These are phyloP conservation scores for Zymoseptoria crescenta DNA, from an alignment of 2,329 filamentous ascomycete genomes.

Conservation along the genomic window DNA sequence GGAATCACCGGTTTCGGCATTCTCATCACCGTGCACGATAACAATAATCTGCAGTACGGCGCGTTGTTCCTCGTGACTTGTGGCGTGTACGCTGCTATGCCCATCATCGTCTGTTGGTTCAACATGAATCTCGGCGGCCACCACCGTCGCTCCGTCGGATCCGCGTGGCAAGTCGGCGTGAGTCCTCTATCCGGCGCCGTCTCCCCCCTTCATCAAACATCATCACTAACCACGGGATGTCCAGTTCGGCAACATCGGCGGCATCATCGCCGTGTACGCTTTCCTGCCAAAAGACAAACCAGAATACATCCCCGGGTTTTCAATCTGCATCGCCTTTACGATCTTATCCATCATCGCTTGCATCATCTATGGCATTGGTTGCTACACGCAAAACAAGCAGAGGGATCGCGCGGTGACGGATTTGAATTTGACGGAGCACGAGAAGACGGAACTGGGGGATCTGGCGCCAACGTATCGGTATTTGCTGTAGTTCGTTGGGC, in stretches of 20 bases:
- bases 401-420: slow-evolving; percentile 44
- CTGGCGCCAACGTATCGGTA: slow-evolving; percentile 54
- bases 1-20: slow-evolving; percentile 69
- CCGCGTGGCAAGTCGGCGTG: slow-evolving; percentile 42
- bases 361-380: slow-evolving; percentile 51
- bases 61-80: slow-evolving; percentile 75
- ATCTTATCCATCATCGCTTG: slow-evolving; percentile 58
- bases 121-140: slow-evolving; percentile 49
- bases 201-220: background rate
- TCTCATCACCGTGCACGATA: slow-evolving; percentile 62
- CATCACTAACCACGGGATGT: background rate
- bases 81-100: slow-evolving; percentile 70
- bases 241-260: slow-evolving; percentile 42
- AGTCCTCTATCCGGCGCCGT: background rate
- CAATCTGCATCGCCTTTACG: slow-evolving; percentile 67
- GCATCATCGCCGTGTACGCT: slow-evolving; percentile 46
- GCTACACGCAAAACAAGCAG: slow-evolving; percentile 53
- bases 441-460: slow-evolving; percentile 55
- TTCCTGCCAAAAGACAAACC: slow-evolving; percentile 56
- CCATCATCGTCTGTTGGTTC: slow-evolving; percentile 54
- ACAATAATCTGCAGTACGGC: slow-evolving; percentile 61
- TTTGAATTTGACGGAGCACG: slow-evolving; percentile 50
- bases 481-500: slow-evolving; percentile 36
- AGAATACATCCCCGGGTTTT: slow-evolving; percentile 63
- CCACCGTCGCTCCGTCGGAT: slow-evolving; percentile 41